Evolutionary conservation across 192 early-diverging fungal species (phyloP), one percentile per base, ranked within the genome.

Genomic region (Coemansia sp.): DNA sequence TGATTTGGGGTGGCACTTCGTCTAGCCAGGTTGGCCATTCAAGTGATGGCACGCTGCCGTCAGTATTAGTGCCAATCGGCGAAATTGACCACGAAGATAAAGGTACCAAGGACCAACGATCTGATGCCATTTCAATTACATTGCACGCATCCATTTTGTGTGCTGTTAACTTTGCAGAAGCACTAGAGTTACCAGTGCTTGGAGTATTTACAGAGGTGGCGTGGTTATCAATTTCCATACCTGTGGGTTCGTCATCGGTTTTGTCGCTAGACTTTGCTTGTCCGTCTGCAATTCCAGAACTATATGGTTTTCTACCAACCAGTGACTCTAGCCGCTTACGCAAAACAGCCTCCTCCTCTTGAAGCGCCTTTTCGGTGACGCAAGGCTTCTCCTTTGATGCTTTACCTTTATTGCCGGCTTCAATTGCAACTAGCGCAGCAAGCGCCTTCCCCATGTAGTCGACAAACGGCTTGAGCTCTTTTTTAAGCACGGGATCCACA

Each of bases 391-490:
- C 34, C 34, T 64, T 30, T 12, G 53, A 25, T n/a, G 25, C 28
- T 7, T 20, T 37, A 7, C 23, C 35, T 28, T 70, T 70, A 30
- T 40, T 35, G 30, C 49, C 46, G 9, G 69, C 7, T 1, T 77
- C 75, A 34, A 58, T 62, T 20, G 72, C 66, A 9, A 71, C 78
- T 31, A 81, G 73, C 10, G 78, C 78, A 16, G 66, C 66, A n/a
- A 81, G 63, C 2, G 78, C 72, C 45, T 77, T 77, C 48, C 71
- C 75, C 75, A 82, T 82, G 51, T 65, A 82, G 52, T 82, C 80
- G 5, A 82, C 70, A 67, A 82, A 82, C 21, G 74, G 74, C 33
- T 63, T 66, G 35, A 82, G 74, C 21, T 77, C 71, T 16, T 62
- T 66, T 56, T 70, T 68, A 30, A 82, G 60, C 12, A 29, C 60